Base-by-base conservation (phyloP, 352 stramenopile species). In the Pythium guiyangense region DNA sequence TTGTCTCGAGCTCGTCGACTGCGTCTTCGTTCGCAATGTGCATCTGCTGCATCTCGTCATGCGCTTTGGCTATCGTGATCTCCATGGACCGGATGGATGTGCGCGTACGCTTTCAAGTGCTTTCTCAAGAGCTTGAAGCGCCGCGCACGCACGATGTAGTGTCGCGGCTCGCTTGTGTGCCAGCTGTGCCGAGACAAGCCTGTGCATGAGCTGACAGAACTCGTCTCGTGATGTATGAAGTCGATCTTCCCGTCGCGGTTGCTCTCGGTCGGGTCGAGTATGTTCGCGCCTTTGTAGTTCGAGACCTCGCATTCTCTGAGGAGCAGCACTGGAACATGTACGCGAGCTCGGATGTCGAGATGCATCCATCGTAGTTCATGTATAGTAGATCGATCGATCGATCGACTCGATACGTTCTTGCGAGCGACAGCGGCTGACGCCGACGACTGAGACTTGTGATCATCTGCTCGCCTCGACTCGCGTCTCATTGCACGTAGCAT, bases 181-280 rank as follows among this genome's bases (percentile, higher is more conserved):
- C n/a, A n/a, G n/a, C n/a, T n/a, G n/a, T n/a, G n/a, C n/a, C n/a
- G n/a, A n/a, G n/a, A n/a, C n/a, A n/a, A n/a, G n/a, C n/a, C n/a
- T n/a, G n/a, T n/a, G n/a, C n/a, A n/a, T n/a, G n/a, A n/a, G n/a
- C n/a, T n/a, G n/a, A n/a, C n/a, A n/a, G n/a, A n/a, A n/a, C n/a
- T n/a, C n/a, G n/a, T n/a, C n/a, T n/a, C n/a, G n/a, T n/a, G n/a
- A n/a, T n/a, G n/a, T n/a, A n/a, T n/a, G n/a, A n/a, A n/a, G n/a
- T 93, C 91, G 52, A 97, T 95, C 26, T 83, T 78, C 34, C 86
- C 83, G 49, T 96, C 88, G 51, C 77, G 69, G 60, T 96, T 94
- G 37, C 69, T 79, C 59, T 97, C 90, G 0, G 90, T 84, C 0
- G 71, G 64, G 34, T 77, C 50, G 31, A 93, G 82, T 56, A 96